phyloP scores from a whole-genome alignment of 2,329 filamentous ascomycete species.

The Penicillium sp. region DNA sequence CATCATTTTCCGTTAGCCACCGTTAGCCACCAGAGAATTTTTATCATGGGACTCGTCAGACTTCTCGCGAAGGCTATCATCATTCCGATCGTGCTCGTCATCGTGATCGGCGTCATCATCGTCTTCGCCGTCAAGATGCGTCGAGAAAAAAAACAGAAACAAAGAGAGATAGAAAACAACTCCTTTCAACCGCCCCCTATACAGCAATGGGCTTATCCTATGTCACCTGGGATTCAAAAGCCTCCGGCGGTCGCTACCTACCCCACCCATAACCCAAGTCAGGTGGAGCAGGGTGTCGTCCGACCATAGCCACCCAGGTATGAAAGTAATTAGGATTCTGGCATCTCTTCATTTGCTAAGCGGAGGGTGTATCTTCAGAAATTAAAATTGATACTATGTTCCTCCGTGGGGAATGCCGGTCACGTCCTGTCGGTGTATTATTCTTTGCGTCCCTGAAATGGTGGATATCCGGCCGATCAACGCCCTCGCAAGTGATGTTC shows the following conservation, averaged over 20 bases:
- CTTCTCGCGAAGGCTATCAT: slow-evolving; percentile 27
- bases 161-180: slow-evolving; percentile 4
- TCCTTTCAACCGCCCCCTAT: slow-evolving; percentile 22
- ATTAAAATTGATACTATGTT: too few species aligned
- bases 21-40: not conserved
- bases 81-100: slow-evolving; percentile 21
- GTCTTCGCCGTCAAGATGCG: slow-evolving; percentile 18
- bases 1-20: not conserved
- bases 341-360: not conserved
- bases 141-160: slow-evolving; percentile 16
- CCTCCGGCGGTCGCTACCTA: slow-evolving; percentile 17
- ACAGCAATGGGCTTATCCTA: slow-evolving; percentile 20
- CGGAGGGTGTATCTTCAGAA: not conserved
- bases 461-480: too few species aligned
- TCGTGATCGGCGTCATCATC: slow-evolving; percentile 11
- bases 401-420: too few species aligned
- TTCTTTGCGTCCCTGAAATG: too few species aligned
- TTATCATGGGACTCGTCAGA: slow-evolving; percentile 23
- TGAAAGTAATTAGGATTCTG: not conserved
- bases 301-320: slow-evolving; percentile 2
- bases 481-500: too few species aligned
- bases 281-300: slow-evolving; percentile 17
- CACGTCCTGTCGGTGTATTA: too few species aligned
- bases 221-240: slow-evolving; percentile 17
- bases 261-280: slow-evolving; percentile 7